These are phyloP conservation scores for Ganoderma multipileum DNA, from an alignment of 1,284 basidiomycete genomes.

Conservation along the genomic window DNA sequence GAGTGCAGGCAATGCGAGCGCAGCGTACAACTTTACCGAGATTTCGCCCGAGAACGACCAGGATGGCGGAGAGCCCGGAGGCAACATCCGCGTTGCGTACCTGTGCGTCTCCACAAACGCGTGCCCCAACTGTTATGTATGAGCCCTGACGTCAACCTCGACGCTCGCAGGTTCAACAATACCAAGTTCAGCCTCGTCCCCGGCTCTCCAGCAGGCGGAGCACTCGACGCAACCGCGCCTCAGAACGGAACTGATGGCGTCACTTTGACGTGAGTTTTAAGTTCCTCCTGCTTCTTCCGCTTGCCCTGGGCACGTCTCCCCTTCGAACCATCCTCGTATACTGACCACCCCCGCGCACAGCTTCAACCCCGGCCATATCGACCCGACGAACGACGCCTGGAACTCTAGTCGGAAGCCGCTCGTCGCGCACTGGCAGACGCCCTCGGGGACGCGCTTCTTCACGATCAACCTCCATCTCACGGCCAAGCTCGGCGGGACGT, in stretches of 20 bases:
- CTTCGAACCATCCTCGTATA: conserved; percentile 38
- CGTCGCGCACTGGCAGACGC: conserved; percentile 60
- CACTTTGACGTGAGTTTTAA: conserved; percentile 51
- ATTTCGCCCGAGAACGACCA: conserved; percentile 57
- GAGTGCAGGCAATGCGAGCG: conserved; percentile 42
- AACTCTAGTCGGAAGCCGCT: conserved; percentile 62
- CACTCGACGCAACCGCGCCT: conserved; percentile 54
- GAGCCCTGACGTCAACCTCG: background rate
- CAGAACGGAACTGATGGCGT: conserved; percentile 45
- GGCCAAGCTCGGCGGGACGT: conserved; percentile 61
- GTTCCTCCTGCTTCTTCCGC: background rate
- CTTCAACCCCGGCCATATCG: conserved; percentile 69
- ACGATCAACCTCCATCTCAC: conserved; percentile 67
- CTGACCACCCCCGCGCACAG: conserved; percentile 37
- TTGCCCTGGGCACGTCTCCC: background rate
- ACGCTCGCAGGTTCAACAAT: conserved; percentile 50
- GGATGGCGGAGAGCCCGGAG: conserved; percentile 68
- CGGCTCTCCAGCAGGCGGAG: conserved; percentile 54
- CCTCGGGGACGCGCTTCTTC: conserved; percentile 53
- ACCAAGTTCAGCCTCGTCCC: conserved; percentile 57
- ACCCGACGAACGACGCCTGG: conserved; percentile 65
- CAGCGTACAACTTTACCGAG: conserved; percentile 54
- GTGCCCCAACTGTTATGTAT: background rate
- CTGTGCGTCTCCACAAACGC: conserved; percentile 43
- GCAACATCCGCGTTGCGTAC: conserved; percentile 67